These are phyloP conservation scores for Kitagawia praeruptora DNA, from an alignment of 129 eudicot species.

Conservation along the genomic window DNA sequence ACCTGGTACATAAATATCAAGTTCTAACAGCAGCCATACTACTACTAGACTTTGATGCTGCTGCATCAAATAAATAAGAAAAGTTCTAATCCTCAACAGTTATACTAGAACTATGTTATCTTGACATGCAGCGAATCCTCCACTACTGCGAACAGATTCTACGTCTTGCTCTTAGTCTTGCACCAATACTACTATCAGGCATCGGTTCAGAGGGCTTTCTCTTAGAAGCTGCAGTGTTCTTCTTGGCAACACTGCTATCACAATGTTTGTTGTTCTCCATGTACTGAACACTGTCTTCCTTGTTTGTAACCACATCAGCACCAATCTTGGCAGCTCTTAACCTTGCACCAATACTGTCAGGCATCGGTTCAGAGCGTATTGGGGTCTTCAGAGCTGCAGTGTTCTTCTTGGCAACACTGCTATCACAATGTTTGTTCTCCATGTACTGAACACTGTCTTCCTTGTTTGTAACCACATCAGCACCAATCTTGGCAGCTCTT, in stretches of 20 bases:
- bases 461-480: conserved; percentile 7
- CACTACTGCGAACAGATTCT: background rate
- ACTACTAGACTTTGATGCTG: background rate
- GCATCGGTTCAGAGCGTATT: background rate
- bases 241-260: conserved; percentile 14
- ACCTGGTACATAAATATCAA: background rate
- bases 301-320: conserved; percentile 4
- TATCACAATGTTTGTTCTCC: conserved; percentile 13
- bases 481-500: conserved; percentile 11
- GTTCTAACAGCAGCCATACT: background rate
- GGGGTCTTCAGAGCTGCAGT: too few species aligned
- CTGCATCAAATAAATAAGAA: background rate
- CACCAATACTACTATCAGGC: conserved; percentile 33
- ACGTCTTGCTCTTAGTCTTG: conserved; percentile 38
- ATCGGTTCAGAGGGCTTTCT: conserved; percentile 13
- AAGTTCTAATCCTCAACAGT: background rate
- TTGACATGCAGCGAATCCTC: background rate
- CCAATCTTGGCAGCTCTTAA: conserved; percentile 14
- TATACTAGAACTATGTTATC: background rate
- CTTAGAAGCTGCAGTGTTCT: conserved; percentile 22
- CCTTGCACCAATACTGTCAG: conserved; percentile 42
- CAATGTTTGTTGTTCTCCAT: conserved; percentile 11
- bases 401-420: conserved; percentile 16
- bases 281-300: background rate
- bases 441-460: background rate